Base-by-base conservation (phyloP, 1,284 basidiomycete species). In the Lignosus rhinocerotis region DNA sequence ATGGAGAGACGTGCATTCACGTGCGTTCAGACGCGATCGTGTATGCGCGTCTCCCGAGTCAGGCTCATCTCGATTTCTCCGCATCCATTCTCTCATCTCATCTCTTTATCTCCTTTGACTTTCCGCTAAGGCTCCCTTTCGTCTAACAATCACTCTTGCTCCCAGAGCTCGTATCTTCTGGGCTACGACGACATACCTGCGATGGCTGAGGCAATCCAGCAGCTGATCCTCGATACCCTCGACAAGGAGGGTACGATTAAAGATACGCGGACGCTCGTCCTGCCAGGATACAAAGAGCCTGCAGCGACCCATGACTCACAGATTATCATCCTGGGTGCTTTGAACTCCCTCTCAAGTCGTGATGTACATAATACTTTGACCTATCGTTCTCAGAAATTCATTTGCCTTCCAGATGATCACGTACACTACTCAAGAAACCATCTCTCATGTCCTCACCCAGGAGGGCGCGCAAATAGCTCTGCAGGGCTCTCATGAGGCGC, bases 401-500 rank as follows among this genome's bases (percentile, higher is more conserved):
- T 56, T 62, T 43, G 51, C 55, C 42, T 53, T 52, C 11, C 69
- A 96, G 94, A 97, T 97, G 91, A 83, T 97, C 63, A 77, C 76
- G 55, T 95, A 93, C 69, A 86, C 87, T 45, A 87, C 90, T 34
- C 87, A 93, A 70, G 93, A 94, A 71, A 80, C 85, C 10, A 78
- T 85, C 10, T 83, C 86, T 7, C 88, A 93, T 78, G 79, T 78
- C 11, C 82, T 94, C 39, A 94, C 92, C 14, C 75, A 82, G 2
- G 95, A 98, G 77, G 95, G 95, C 25, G 71, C 77, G n/a, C 84
- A 89, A 66, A 91, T 96, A 63, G 84, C 86, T 14, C 75, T 82
- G 45, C 77, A 88, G 50, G 95, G 95, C 30, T 97, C 94, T n/a
- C 93, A 96, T 75, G 95, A 98, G 79, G 93, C 88, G 55, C 86